These are phyloP conservation scores for Nematodospora anomalae DNA, from an alignment of 1,139 yeast genomes.

Conservation along the genomic window DNA sequence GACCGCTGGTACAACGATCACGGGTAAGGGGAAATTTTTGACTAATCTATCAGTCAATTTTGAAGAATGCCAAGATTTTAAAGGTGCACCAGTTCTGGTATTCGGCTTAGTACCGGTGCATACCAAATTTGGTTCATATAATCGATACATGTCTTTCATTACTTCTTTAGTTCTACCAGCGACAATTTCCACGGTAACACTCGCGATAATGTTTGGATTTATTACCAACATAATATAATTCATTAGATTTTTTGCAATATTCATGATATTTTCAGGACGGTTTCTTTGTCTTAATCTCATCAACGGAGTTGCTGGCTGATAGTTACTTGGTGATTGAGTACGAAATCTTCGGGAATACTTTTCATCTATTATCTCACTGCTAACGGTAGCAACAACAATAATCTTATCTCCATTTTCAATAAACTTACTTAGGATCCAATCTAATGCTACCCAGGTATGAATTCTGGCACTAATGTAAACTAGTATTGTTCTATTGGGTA, in stretches of 20 bases:
- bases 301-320: slow-evolving; percentile 29
- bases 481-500: slow-evolving; percentile 55
- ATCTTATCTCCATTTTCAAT: slow-evolving; percentile 64
- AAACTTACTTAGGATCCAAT: slow-evolving; percentile 57
- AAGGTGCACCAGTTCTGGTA: slow-evolving; percentile 48
- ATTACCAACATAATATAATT: slow-evolving; percentile 47
- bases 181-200: slow-evolving; percentile 61
- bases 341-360: slow-evolving; percentile 17
- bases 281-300: slow-evolving; percentile 34
- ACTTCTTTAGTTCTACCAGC: slow-evolving; percentile 60
- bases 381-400: slow-evolving; percentile 51
- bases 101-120: slow-evolving; percentile 61
- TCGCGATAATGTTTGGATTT: slow-evolving; percentile 51
- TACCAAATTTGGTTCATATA: slow-evolving; percentile 66
- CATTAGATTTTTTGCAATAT: slow-evolving; percentile 44
- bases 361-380: slow-evolving; percentile 12
- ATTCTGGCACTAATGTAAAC: slow-evolving; percentile 68
- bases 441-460: slow-evolving; percentile 81
- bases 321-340: slow-evolving; percentile 15
- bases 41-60: slow-evolving; percentile 64
- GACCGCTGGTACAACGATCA: slow-evolving; percentile 64
- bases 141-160: slow-evolving; percentile 58
- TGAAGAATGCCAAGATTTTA: slow-evolving; percentile 61
- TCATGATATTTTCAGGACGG: slow-evolving; percentile 35
- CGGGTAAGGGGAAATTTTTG: slow-evolving; percentile 65